Base-by-base conservation (phyloP, 2,329 filamentous ascomycete species). In the Bipolaris victoriae region DNA sequence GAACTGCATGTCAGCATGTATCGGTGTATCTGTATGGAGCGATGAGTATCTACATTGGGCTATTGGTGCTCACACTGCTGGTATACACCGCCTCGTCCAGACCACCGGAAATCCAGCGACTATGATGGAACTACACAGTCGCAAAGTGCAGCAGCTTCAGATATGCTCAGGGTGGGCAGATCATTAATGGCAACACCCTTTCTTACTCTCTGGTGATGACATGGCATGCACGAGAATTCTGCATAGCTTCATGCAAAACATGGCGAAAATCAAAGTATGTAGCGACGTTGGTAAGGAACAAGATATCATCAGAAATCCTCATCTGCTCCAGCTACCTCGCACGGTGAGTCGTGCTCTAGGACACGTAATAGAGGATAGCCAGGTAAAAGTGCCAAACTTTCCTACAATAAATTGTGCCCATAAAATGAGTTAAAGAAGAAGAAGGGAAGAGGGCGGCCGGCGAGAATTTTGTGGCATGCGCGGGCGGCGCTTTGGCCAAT, bases 331-430 rank as follows among this genome's bases (percentile, higher is more conserved):
- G 85, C 85, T 88, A 84, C 83, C 83, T 81, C 77, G 84, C 84
- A 74, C 74, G 73, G 76, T 66, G 67, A 75, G 74, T 76, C 77
- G 78, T 83, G 77, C 74, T 88, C 84, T 88, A 72, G 84, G 83
- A 80, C 81, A 85, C 81, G 79, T 83, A 83, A 81, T 80, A 88
- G 86, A 86, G 85, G 84, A 84, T 74, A 78, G 74, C 79, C 76
- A 79, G 80, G 84, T 81, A 65, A 72, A 61, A 62, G 40, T 62
- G 68, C 76, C 80, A 79, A 76, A 76, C 65, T 75, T 77, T 82
- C 85, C 85, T 84, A 88, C 86, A 88, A 88, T 88, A 88, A 84
- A 83, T 77, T 79, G 83, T 80, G 84, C 80, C 83, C 84, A 75
- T 76, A 84, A 44, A 45, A 86, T 84, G 83, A 86, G 83, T 84